Evolutionary conservation across 148 eudicot genomes (phyloP).

Genomic region (Fagopyrum esculentum): DNA sequence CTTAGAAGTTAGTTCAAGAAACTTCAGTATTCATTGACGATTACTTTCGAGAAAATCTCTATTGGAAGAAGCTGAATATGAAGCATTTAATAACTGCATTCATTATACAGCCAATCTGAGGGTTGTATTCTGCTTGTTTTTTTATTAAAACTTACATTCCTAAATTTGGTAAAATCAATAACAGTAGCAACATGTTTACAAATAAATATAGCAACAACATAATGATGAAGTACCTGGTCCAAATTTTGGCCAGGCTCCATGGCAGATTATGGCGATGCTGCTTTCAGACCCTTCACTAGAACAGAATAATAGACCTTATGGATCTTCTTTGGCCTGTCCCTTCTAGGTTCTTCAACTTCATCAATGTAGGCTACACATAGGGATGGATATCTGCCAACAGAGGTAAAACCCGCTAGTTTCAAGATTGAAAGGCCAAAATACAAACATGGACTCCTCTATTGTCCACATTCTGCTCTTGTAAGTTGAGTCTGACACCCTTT

Average conservation of each 20-base stretch:
- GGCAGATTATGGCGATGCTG: conserved; percentile 68
- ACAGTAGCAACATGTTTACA: background rate
- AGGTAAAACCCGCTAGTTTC: background rate
- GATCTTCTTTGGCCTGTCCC: conserved; percentile 52
- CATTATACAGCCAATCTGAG: background rate
- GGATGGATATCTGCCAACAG: conserved; percentile 73
- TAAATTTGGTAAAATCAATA: background rate
- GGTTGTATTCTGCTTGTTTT: background rate
- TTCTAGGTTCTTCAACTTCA: conserved; percentile 83
- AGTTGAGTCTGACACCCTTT: background rate
- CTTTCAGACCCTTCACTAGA: conserved; percentile 42
- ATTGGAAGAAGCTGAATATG: background rate
- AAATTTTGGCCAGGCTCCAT: conserved; percentile 71
- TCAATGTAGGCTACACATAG: conserved; percentile 97
- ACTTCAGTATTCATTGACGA: background rate
- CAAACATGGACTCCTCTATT: background rate
- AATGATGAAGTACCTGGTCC: conserved; percentile 49
- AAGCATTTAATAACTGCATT: background rate
- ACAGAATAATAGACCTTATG: conserved; percentile 78
- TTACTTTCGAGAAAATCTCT: background rate
- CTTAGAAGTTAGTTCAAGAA: background rate
- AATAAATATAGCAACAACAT: background rate
- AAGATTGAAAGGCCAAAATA: background rate
- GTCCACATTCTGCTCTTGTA: background rate
- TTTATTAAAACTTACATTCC: background rate